Base-by-base conservation (phyloP, 108 stramenopile species). In the Skeletonema grethae region DNA sequence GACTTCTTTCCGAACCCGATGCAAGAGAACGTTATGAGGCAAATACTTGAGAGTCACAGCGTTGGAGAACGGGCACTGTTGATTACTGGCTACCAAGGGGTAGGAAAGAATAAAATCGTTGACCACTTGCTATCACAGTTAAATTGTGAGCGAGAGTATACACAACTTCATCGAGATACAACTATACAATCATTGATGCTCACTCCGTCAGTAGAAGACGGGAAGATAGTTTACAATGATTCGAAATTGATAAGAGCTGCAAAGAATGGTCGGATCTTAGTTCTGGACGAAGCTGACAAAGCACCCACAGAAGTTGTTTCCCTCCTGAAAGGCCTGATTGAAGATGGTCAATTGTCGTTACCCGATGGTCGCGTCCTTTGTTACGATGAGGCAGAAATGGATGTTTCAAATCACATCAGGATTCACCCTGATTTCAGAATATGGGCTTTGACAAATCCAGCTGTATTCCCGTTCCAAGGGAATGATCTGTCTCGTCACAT, bases 251-350 rank as follows among this genome's bases (percentile, higher is more conserved):
- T 95, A 11, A 60, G 89, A 50, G 97, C 97, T 8, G 89, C 84
- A 9, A 79, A 67, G 30, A 28, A 86, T 2, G 97, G 97, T 3
- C 73, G 93, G 0, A 72, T 75, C n/a, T 76, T 95, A 18, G 87
- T 97, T 13, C 58, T 97, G 4, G 97, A 97, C 65, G 97, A 97
- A 82, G 95, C 93, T 12, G 97, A 97, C 76, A 97, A 97, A 70
- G 97, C 97, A 25, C 95, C 94, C 30, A 70, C 84, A 2, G 95
- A 96, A 50, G 97, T 97, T 8, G 82, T 95, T 12, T 83, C 89
- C 1, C 53, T 97, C 16, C 64, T 97, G 31, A 96, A 96, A 69
- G 80, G 86, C 9, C 65, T 97, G 29, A 78, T 95, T 32, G 95
- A 95, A 80, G 97, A 97, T 77, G 95, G 95, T 18, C 89, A 92